Conservation (phyloP, 768 basidiomycete species). For the Macrolepiota fuliginosa region DNA sequence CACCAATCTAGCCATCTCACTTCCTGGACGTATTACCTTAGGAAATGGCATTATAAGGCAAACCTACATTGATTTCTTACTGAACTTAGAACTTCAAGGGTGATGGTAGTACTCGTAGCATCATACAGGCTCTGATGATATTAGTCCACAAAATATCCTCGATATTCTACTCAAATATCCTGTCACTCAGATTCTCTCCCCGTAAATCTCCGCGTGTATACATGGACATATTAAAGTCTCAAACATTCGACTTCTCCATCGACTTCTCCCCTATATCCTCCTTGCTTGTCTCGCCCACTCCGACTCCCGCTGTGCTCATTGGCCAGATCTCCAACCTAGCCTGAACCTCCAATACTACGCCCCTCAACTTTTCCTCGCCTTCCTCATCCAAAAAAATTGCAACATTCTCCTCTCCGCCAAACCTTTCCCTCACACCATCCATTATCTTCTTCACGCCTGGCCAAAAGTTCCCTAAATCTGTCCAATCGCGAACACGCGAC, state of each 20-base stretch:
- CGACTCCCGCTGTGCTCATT: background rate
- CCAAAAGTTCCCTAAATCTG: conserved; percentile 41
- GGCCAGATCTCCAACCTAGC: conserved; percentile 25
- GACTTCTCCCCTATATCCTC: background rate
- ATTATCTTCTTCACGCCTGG: conserved; percentile 48
- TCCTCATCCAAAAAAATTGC: conserved; percentile 33
- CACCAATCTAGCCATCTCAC: no score
- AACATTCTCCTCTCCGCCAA: conserved; percentile 48
- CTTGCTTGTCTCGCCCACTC: no score
- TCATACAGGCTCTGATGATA: no score
- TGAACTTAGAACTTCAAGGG: no score
- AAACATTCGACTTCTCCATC: background rate
- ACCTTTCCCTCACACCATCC: conserved; percentile 42
- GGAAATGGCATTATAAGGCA: no score
- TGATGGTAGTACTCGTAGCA: no score
- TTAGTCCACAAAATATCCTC: no score
- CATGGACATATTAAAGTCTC: background rate
- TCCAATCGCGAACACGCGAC: conserved; percentile 51
- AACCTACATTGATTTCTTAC: no score
- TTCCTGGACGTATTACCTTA: no score
- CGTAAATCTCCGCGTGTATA: no score
- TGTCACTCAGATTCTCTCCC: no score
- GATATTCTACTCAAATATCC: no score
- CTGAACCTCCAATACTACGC: conserved; percentile 35
- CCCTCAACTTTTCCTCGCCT: conserved; percentile 36